phyloP scores from a whole-genome alignment of 2,329 filamentous ascomycete species.

The Fusarium tricinctum region DNA sequence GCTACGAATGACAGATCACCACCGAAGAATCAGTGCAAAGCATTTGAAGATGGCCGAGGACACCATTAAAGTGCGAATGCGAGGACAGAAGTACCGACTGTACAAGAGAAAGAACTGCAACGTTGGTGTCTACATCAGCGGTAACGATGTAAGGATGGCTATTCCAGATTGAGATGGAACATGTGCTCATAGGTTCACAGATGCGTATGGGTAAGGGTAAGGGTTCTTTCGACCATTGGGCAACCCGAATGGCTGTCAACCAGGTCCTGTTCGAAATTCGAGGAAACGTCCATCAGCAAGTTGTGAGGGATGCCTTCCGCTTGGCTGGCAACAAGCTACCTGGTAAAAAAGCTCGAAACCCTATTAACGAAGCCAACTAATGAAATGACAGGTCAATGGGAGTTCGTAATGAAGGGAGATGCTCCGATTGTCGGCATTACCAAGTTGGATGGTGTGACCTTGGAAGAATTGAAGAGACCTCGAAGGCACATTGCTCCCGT shows the following conservation, averaged over 20 bases:
- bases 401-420: constrained; percentile 95
- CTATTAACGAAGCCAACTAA: constrained; percentile 40
- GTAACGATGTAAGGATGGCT: constrained; percentile 79
- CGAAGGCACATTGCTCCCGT: constrained; percentile 73
- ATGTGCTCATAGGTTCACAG: constrained; percentile 55
- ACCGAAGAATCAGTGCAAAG: constrained; percentile 87
- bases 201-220: constrained; percentile 99
- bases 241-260: constrained; percentile 88
- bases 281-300: constrained; percentile 92
- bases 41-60: constrained; percentile 94
- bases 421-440: constrained; percentile 92
- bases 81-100: constrained; percentile 91
- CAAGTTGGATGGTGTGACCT: constrained; percentile 86
- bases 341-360: constrained; percentile 65
- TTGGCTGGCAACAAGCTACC: constrained; percentile 96
- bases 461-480: constrained; percentile 86
- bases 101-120: constrained; percentile 94
- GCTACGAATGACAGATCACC: constrained; percentile 91
- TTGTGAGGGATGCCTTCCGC: constrained; percentile 92
- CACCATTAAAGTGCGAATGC: constrained; percentile 87
- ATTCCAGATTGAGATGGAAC: constrained; percentile 8
- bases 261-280: constrained; percentile 94
- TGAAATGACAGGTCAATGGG: constrained; percentile 75
- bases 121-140: constrained; percentile 94
- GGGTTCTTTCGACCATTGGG: constrained; percentile 97